A percentile compares a stretch with the other conserved stretches of the same genome.
These are phyloP conservation scores for Gamsiella multidivaricata DNA, from an alignment of 192 early-diverging fungal species.

Conservation along the genomic window DNA sequence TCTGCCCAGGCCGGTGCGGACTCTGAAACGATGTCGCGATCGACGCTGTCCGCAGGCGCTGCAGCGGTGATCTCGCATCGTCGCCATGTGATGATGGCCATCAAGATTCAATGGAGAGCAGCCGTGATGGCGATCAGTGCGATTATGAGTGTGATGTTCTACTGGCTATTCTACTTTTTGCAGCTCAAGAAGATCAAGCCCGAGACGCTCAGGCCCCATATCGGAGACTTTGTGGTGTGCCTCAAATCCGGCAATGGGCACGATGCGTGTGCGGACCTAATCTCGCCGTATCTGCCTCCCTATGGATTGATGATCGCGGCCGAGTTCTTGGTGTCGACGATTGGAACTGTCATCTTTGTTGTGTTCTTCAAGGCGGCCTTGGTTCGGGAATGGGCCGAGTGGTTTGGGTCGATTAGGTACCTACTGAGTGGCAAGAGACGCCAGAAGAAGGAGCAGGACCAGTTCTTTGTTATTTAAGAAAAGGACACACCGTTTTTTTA, in stretches of 20 bases:
- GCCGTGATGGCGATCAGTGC: conserved; percentile 57
- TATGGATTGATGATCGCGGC: conserved; percentile 60
- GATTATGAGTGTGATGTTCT: conserved; percentile 58
- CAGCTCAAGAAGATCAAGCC: conserved; percentile 50
- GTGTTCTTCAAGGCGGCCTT: conserved; percentile 61
- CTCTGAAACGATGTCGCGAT: conserved; percentile 49
- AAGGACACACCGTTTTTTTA: too few species aligned
- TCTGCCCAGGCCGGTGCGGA: conserved; percentile 39
- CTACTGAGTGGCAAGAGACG: conserved; percentile 34
- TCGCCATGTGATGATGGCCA: conserved; percentile 60
- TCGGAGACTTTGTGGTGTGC: conserved; percentile 54
- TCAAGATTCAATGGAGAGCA: conserved; percentile 67
- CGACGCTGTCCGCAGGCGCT: conserved; percentile 31
- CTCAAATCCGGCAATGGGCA: conserved; percentile 45
- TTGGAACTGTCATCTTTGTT: conserved; percentile 57
- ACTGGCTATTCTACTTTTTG: conserved; percentile 66
- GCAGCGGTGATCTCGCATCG: conserved; percentile 45
- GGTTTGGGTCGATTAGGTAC: conserved; percentile 54
- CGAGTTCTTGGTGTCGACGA: conserved; percentile 55
- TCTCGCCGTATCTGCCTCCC: conserved; percentile 54
- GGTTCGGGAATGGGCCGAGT: conserved; percentile 58
- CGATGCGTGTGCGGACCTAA: conserved; percentile 43
- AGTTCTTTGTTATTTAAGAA: conserved; percentile 60
- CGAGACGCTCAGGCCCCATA: neutral
- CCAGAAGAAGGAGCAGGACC: conserved; percentile 57